Base-by-base conservation (phyloP, 805 yeast genomes). In the Candida manassasensis region DNA sequence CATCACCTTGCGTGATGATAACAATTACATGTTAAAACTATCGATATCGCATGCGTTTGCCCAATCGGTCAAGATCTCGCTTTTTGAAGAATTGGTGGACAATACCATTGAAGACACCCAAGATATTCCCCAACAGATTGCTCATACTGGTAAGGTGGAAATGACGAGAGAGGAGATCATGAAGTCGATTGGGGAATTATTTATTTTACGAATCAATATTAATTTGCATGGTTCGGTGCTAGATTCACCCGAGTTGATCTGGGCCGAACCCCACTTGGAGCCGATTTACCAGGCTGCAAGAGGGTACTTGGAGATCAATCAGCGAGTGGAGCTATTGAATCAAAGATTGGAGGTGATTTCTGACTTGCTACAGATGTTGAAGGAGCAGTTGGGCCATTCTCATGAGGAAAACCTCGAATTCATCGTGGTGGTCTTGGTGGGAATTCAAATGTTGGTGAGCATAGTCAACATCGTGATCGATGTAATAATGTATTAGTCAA, bases 221-320 rank as follows among this genome's bases (percentile, higher is more conserved):
- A 84, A 84, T 50, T 63, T 84, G 36, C 93, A 84, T 62, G 93
- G 93, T 0, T 81, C 90, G 0, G 94, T 93, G 18, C 67, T 93
- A 42, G 98, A 93, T 57, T 85, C 96, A 2, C 98, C 98, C 1
- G 98, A 93, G 58, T 75, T 93, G 39, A 88, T 93, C 96, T 93
- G 98, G 98, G 79, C 97, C 0, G 97, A 93, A 57, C 98, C 98
- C 2, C 96, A 89, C 52, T 68, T 93, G 42, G 98, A 93, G 55
- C 98, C 98, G 1, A 88, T 90, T 35, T 93, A 93, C 61, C 97
- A 89, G 58, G 97, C 97, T 0, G 88, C 95, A 2, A 77, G 97
- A 56, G 96, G 97, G 1, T 90, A 90, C 58, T 61, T 93, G 42
- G 98, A 93, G 53, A 93, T 93, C 48, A 89, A 89, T 54, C 97